These are phyloP conservation scores for Cyberlindnera xishuangbannaensis DNA, from an alignment of 805 yeast species.

Conservation along the genomic window DNA sequence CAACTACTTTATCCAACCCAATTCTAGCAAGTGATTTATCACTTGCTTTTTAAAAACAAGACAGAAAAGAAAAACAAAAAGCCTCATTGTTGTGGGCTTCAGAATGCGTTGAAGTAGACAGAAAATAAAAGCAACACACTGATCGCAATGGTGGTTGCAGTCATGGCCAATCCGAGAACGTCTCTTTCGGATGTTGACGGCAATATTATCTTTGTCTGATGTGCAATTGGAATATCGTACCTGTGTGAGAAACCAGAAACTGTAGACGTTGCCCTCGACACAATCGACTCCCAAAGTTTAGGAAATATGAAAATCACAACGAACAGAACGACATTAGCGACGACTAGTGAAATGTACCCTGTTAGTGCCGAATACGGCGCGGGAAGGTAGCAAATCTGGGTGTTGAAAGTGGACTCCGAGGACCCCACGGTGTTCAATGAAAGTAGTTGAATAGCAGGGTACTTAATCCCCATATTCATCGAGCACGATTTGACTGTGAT, in stretches of 20 bases:
- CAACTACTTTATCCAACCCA: slow-evolving; percentile 46
- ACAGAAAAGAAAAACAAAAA: too few relatives aligned
- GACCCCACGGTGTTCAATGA: slow-evolving; percentile 42
- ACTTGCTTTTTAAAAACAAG: too few relatives aligned
- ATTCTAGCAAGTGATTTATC: too few relatives aligned
- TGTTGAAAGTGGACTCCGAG: slow-evolving; percentile 29
- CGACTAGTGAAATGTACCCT: slow-evolving; percentile 27
- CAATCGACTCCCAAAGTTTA: slow-evolving; percentile 19
- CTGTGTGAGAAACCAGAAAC: background rate
- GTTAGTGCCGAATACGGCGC: slow-evolving; percentile 42
- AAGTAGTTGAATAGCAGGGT: slow-evolving; percentile 83
- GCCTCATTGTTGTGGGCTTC: too few relatives aligned
- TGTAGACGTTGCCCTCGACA: slow-evolving; percentile 3
- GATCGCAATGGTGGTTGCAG: slow-evolving; percentile 5
- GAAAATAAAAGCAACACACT: slow-evolving; percentile 17
- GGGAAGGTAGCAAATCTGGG: slow-evolving; percentile 53
- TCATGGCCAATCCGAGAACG: slow-evolving; percentile 8
- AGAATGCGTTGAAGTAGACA: slow-evolving; percentile 16
- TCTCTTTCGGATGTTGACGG: slow-evolving; percentile 8
- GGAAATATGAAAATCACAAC: slow-evolving; percentile 26
- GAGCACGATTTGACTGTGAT: slow-evolving; percentile 84
- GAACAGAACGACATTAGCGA: slow-evolving; percentile 18
- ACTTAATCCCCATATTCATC: slow-evolving; percentile 85
- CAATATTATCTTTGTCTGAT: slow-evolving; percentile 5
- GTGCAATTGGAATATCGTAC: slow-evolving; percentile 20